These are phyloP conservation scores for Alternaria conjuncta DNA, from an alignment of 2,329 filamentous ascomycete genomes.

Conservation along the genomic window DNA sequence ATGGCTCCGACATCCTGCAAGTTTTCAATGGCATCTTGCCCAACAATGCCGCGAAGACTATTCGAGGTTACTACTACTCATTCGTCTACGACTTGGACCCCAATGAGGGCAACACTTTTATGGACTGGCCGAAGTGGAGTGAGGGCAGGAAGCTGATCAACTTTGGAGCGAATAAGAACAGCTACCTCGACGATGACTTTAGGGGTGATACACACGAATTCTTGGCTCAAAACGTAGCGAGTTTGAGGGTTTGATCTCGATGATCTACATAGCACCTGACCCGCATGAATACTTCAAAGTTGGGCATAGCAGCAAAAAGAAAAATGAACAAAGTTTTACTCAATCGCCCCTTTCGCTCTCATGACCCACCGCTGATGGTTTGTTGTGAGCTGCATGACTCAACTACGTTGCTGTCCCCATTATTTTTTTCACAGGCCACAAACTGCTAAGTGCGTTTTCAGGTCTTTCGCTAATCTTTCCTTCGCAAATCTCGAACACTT, in stretches of 20 bases:
- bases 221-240: conserved; percentile 40
- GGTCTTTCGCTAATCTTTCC: neutral
- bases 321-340: neutral
- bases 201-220: conserved; percentile 54
- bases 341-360: neutral
- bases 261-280: neutral
- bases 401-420: conserved; percentile 19
- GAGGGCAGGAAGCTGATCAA: conserved; percentile 59
- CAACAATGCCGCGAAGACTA: conserved; percentile 66
- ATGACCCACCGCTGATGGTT: conserved; percentile 16
- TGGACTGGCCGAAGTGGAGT: conserved; percentile 63
- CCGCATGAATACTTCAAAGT: neutral
- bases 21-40: conserved; percentile 70
- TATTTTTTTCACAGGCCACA: neutral
- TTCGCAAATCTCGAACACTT: neutral
- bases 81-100: conserved; percentile 76
- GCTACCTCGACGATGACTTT: conserved; percentile 58
- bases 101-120: conserved; percentile 60
- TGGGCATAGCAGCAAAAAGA: neutral
- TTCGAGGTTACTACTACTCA: conserved; percentile 73
- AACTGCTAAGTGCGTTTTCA: neutral
- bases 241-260: conserved; percentile 16
- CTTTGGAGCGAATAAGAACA: conserved; percentile 50
- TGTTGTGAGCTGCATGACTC: conserved; percentile 16
- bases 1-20: conserved; percentile 72